Percentiles rank a stretch among this genome's conserved stretches.
Conservation (phyloP, 2,329 filamentous ascomycete species). For the Raffaelea deltoideospora region DNA sequence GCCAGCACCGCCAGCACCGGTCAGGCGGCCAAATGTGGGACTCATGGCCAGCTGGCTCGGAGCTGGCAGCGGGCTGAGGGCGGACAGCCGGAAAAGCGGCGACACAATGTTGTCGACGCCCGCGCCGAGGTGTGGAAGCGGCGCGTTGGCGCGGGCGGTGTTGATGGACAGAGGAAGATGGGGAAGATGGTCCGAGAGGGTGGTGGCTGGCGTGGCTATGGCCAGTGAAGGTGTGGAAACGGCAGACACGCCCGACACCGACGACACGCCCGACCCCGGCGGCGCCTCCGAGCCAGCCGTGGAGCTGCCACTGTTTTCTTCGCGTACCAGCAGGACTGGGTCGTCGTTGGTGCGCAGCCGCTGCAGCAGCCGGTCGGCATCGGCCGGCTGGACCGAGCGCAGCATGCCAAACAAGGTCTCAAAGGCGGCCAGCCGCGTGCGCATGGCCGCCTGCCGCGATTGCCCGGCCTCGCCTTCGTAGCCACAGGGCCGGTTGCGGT, state of each 20-base stretch:
- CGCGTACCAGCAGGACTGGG: constrained; percentile 4
- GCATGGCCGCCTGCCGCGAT: constrained; percentile 16
- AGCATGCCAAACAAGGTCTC: constrained; percentile 15
- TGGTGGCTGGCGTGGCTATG: neutral
- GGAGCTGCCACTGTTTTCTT: too few species aligned
- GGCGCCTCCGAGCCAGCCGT: too few species aligned
- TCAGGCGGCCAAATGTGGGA: too few species aligned
- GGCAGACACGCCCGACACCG: neutral
- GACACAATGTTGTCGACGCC: too few species aligned
- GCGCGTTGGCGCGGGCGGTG: too few species aligned
- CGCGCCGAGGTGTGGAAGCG: too few species aligned
- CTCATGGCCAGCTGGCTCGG: too few species aligned
- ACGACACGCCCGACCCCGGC: neutral
- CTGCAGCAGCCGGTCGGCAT: constrained; percentile 13
- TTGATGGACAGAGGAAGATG: too few species aligned
- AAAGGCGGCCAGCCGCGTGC: constrained; percentile 13
- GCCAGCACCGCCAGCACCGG: too few species aligned
- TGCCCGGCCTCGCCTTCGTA: constrained; percentile 18
- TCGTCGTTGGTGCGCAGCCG: constrained; percentile 12
- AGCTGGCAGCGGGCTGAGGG: too few species aligned
- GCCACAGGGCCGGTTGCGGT: constrained; percentile 14
- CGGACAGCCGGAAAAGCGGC: too few species aligned
- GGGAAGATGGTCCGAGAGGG: too few species aligned
- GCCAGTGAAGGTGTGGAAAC: neutral
- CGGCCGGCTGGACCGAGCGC: constrained; percentile 9